Conservation (phyloP, 2,329 filamentous ascomycete genomes). For the Rhinocladiella similis region DNA sequence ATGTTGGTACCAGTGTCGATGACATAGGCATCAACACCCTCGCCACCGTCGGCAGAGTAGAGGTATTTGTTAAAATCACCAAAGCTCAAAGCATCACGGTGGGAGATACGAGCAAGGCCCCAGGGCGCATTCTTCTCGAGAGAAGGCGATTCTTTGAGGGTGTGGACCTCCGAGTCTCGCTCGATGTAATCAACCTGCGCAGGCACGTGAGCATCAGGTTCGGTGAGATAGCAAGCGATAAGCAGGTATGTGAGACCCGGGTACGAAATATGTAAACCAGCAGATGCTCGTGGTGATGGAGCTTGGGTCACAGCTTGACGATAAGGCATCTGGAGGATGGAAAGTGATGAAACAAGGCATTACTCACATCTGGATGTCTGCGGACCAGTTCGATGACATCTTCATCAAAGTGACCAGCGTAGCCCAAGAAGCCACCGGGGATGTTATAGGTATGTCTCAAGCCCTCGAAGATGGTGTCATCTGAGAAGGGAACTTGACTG, state of each 20-base stretch:
- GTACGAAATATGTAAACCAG: too few relatives aligned
- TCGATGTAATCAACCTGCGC: slow-evolving; percentile 91
- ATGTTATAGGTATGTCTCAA: slow-evolving; percentile 98
- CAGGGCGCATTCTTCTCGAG: slow-evolving; percentile 94
- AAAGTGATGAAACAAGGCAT: slow-evolving; percentile 9
- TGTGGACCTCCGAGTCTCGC: slow-evolving; percentile 89
- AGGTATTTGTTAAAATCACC: slow-evolving; percentile 95
- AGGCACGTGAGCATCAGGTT: slow-evolving; percentile 24
- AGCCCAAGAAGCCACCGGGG: slow-evolving; percentile 78
- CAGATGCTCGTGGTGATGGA: not conserved
- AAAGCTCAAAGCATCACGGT: slow-evolving; percentile 83
- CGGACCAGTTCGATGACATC: slow-evolving; percentile 90
- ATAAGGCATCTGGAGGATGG: slow-evolving; percentile 6
- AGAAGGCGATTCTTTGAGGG: slow-evolving; percentile 59
- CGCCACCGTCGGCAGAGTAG: slow-evolving; percentile 83
- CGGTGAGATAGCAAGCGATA: slow-evolving; percentile 6
- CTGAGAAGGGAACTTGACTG: slow-evolving; percentile 66
- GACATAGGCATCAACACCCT: slow-evolving; percentile 97
- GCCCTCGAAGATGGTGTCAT: slow-evolving; percentile 70
- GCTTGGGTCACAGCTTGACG: not conserved
- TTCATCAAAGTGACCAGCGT: slow-evolving; percentile 95
- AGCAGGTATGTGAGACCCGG: not conserved
- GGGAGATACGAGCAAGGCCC: slow-evolving; percentile 97
- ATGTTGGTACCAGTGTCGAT: slow-evolving; percentile 96
- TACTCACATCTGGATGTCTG: slow-evolving; percentile 92